Base-by-base conservation (phyloP, 495 filamentous ascomycete genomes). In the Oidiodendron maius region DNA sequence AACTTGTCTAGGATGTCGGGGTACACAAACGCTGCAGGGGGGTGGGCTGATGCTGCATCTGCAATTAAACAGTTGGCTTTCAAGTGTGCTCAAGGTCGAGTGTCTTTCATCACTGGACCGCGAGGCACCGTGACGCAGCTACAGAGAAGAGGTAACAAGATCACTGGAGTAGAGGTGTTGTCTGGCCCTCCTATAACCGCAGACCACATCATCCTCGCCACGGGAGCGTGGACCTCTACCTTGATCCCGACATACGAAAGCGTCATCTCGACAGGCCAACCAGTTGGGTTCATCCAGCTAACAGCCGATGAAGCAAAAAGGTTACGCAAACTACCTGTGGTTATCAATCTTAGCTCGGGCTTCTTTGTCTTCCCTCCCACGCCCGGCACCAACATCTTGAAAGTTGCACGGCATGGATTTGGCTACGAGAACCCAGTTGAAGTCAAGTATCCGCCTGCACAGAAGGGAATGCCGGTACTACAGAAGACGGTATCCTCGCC, bases 11-110 rank as follows among this genome's bases (percentile, higher is more conserved):
- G 88, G 32, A 65, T 66, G 13, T 75, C 76, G 52, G 91, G 91
- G 1, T 98, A 98, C 64, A 63, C 93, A 37, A 98, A 96, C 61
- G 69, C 72, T 58, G 73, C 69, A 0, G 82, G 78, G 41, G 93
- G 93, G 1, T 96, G 91, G 91, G 86, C 80, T 4, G 78, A 98
- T 58, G 89, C 91, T 0, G 86, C 82, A 38, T 79, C 71, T 0
- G 76, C 76, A 9, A 89, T 96, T 73, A 61, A 61, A 12, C 87
- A 74, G 64, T 64, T 87, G 20, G 69, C 78, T n/a, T 43, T 55
- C 10, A 53, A 66, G 38, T 75, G 79, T 41, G 59, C 64, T 18
- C 78, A 74, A 15, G 74, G 70, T 3, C 75, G 83, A 21, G 81
- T 95, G 3, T 58, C 44, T 6, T 89, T 91, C 59, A 57, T 76